Base-by-base conservation (phyloP, 768 basidiomycete species). In the Lentinula boryana region DNA sequence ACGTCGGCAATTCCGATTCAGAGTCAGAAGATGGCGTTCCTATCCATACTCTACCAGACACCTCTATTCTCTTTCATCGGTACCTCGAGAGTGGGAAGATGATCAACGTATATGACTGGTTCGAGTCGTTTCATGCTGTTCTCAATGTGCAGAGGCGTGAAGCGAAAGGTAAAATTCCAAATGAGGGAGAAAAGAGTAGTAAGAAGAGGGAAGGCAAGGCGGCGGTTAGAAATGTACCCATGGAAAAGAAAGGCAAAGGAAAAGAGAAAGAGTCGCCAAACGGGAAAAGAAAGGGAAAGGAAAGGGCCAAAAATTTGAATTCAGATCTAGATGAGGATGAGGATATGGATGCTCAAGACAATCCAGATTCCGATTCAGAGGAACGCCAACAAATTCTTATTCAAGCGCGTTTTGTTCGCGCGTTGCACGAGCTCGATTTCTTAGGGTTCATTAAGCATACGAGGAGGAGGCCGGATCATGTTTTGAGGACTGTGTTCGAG, bases 61-160 rank as follows among this genome's bases (percentile, higher is more conserved):
- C 84, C 1, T 86, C 83, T 65, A 88, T 93, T 60, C 75, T 93
- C 13, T 91, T 93, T 75, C 76, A 75, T 51, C 80, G 90, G 21
- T 94, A 92, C 72, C 77, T 87, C 46, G 87, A 92, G 66, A 88
- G 88, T 51, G 90, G 89, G 49, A 86, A 81, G 73, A 82, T 89
- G 83, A 84, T 94, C 71, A 94, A 94, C 68, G 80, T 92, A 2
- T 93, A 89, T 69, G 93, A 95, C 70, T 93, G 91, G 93, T 93
- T 85, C 67, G 86, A 90, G 65, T 82, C 87, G 23, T 95, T 94
- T 70, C 78, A 82, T 35, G 70, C 77, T 21, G 87, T 83, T 35
- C 71, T 93, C 57, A 89, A 91, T 68, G 74, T 73, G 1, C 89
- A 89, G 72, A 68, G 73, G n/a, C 56, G 67, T 62, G 65, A 63